A percentile compares a stretch with the other conserved stretches of the same genome.
Conservation (phyloP, 371 early-diverging fungal genomes). For the Mortierella sp. region DNA sequence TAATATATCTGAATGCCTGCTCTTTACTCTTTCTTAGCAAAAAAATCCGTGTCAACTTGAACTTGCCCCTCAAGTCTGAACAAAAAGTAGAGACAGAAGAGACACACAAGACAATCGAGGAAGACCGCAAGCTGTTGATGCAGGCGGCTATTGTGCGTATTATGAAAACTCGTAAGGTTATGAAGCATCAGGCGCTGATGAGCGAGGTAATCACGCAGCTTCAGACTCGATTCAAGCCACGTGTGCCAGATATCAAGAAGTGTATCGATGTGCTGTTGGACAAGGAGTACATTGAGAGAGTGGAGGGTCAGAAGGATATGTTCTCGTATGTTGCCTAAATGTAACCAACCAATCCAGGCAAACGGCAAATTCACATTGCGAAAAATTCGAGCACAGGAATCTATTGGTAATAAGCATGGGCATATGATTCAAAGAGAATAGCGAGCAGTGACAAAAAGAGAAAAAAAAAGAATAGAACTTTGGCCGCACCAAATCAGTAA, state of each 20-base stretch:
- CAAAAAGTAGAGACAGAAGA: slow-evolving; percentile 90
- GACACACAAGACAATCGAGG: slow-evolving; percentile 89
- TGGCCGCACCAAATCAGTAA: not conserved
- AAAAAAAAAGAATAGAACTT: not conserved
- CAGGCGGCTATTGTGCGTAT: slow-evolving; percentile 98
- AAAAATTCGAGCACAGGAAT: not conserved
- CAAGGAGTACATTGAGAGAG: slow-evolving; percentile 95
- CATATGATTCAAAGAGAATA: not conserved
- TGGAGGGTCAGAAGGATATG: slow-evolving; percentile 86
- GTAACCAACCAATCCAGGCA: not conserved
- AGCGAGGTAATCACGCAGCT: slow-evolving; percentile 92
- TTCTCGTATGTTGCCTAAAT: slow-evolving; percentile 89
- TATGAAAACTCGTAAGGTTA: slow-evolving; percentile 95
- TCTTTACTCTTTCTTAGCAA: slow-evolving; percentile 63
- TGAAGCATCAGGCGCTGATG: slow-evolving; percentile 90
- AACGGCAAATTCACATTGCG: not conserved
- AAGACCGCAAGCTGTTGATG: slow-evolving; percentile 90
- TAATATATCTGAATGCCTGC: not conserved
- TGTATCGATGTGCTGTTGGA: slow-evolving; percentile 95
- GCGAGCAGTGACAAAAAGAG: not conserved
- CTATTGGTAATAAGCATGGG: not conserved
- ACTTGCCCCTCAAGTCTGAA: slow-evolving; percentile 85
- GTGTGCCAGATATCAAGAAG: slow-evolving; percentile 94
- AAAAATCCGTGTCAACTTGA: slow-evolving; percentile 88
- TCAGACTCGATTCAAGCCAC: slow-evolving; percentile 92